Conservation (phyloP, 1,139 yeast species). For the Hanseniaspora sp. region DNA sequence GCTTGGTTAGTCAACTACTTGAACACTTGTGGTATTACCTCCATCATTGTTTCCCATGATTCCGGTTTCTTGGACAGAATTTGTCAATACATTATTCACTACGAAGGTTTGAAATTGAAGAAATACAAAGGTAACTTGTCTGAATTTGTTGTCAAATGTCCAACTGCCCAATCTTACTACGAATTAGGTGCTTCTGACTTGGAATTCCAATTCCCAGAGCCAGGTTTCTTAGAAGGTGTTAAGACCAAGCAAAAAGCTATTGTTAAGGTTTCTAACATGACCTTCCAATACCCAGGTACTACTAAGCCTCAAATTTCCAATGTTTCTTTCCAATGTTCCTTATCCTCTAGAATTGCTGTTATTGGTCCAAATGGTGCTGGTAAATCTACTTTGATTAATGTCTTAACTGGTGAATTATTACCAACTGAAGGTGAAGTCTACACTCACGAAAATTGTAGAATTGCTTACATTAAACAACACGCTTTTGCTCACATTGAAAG, state of each 20-base stretch:
- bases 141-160: conserved; percentile 96
- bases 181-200: conserved; percentile 96
- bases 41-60: conserved; percentile 97
- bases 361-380: conserved; percentile 99
- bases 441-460: conserved; percentile 99
- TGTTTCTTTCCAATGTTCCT: conserved; percentile 95
- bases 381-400: conserved; percentile 96
- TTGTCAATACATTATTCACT: conserved; percentile 95
- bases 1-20: conserved; percentile 99
- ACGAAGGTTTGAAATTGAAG: conserved; percentile 99
- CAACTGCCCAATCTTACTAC: conserved; percentile 96
- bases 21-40: conserved; percentile 94
- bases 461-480: conserved; percentile 98
- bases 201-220: conserved; percentile 96
- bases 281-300: conserved; percentile 99
- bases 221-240: conserved; percentile 99
- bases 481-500: conserved; percentile 98
- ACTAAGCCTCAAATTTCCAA: conserved; percentile 82
- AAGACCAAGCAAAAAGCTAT: conserved; percentile 99
- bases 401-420: conserved; percentile 96
- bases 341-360: conserved; percentile 98
- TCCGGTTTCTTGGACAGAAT: conserved; percentile 98
- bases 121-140: conserved; percentile 99
- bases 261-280: conserved; percentile 91
- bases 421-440: conserved; percentile 98